These are phyloP conservation scores for Phascolomyces articulosus DNA, from an alignment of 371 early-diverging fungal genomes.

Conservation along the genomic window DNA sequence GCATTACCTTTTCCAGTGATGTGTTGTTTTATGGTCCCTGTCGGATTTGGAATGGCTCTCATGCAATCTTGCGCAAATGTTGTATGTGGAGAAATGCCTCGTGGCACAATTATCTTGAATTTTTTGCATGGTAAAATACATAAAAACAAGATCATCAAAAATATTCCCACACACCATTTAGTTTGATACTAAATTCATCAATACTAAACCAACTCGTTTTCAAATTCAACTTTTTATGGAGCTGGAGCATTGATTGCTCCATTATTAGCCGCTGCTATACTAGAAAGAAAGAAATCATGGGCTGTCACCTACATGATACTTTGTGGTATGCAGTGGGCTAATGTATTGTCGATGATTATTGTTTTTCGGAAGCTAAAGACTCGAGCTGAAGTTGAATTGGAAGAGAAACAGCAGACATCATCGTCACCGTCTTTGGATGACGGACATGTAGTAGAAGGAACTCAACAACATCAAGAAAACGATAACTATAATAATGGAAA, in stretches of 20 bases:
- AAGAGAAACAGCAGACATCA: background rate
- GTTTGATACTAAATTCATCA: too few species aligned
- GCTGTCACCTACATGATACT: slow-evolving; percentile 20
- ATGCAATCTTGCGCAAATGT: slow-evolving; percentile 23
- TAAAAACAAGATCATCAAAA: background rate
- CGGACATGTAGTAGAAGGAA: background rate
- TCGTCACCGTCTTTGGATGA: too few species aligned
- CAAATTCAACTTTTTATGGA: slow-evolving; percentile 26
- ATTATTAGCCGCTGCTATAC: slow-evolving; percentile 21
- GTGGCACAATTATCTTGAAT: slow-evolving; percentile 19
- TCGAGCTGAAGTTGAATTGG: background rate
- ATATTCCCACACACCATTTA: too few species aligned
- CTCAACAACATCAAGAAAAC: background rate
- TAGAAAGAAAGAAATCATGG: slow-evolving; percentile 15
- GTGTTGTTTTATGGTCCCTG: slow-evolving; percentile 19
- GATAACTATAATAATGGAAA: background rate
- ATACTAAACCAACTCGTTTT: too few species aligned
- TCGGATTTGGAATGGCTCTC: slow-evolving; percentile 26
- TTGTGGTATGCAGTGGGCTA: slow-evolving; percentile 15
- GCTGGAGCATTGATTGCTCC: slow-evolving; percentile 27
- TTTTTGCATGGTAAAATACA: slow-evolving; percentile 25
- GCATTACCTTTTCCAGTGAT: slow-evolving; percentile 28
- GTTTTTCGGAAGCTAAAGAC: slow-evolving; percentile 8
- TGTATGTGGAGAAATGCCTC: slow-evolving; percentile 21
- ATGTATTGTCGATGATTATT: background rate